phyloP scores from a whole-genome alignment of 768 basidiomycete species.

The Mycena belliarum region DNA sequence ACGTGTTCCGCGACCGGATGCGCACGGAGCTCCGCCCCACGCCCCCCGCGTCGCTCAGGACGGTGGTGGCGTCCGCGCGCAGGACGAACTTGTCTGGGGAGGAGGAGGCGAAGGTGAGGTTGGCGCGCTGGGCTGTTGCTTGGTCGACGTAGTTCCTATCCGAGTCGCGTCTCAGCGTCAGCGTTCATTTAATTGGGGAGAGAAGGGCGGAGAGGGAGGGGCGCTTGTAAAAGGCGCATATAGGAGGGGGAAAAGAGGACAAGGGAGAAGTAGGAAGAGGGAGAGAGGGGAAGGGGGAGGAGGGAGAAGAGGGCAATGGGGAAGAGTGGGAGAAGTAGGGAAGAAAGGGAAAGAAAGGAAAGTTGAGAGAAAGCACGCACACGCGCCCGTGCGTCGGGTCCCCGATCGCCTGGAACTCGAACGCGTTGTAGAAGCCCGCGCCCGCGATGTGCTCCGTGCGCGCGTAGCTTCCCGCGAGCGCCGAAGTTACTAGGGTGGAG shows the following conservation, averaged over 20 bases:
- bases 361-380: slow-evolving; percentile 30
- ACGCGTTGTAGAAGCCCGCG: slow-evolving; percentile 50
- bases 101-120: slow-evolving; percentile 57
- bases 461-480: too few relatives aligned
- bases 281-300: too few relatives aligned
- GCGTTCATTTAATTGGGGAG: too few relatives aligned
- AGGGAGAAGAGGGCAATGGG: too few relatives aligned
- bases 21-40: slow-evolving; percentile 58
- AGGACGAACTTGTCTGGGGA: slow-evolving; percentile 57
- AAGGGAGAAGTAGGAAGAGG: too few relatives aligned
- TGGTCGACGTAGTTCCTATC: slow-evolving; percentile 47
- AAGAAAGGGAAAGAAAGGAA: neutral
- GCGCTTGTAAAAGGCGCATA: too few relatives aligned
- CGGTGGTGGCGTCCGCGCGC: slow-evolving; percentile 53
- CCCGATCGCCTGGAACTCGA: slow-evolving; percentile 46
- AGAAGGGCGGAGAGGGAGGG: too few relatives aligned
- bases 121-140: slow-evolving; percentile 49
- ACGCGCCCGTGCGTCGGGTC: slow-evolving; percentile 73
- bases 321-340: too few relatives aligned
- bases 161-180: too few relatives aligned
- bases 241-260: too few relatives aligned
- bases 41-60: slow-evolving; percentile 49
- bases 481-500: too few relatives aligned
- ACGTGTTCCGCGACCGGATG: slow-evolving; percentile 52
- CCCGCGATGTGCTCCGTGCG: slow-evolving; percentile 47